Evolutionary conservation across 768 basidiomycete genomes (phyloP).

Genomic region (Pleurotus eryngii): DNA sequence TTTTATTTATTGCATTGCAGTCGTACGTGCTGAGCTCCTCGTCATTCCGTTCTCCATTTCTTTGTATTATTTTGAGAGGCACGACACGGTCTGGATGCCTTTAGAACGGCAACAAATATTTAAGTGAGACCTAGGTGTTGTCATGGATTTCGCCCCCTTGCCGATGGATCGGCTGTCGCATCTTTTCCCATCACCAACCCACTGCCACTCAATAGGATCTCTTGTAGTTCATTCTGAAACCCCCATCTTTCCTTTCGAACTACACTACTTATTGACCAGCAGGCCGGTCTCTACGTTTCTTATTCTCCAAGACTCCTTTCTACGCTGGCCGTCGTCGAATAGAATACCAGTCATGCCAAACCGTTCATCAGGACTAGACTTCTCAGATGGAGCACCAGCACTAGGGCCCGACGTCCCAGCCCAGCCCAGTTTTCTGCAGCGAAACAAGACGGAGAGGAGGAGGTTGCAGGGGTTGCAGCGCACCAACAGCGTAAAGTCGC

Average conservation of each 20-base stretch:
- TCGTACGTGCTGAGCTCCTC: too few relatives aligned
- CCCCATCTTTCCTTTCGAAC: constrained; percentile 19
- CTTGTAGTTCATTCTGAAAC: not conserved
- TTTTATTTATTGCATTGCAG: too few relatives aligned
- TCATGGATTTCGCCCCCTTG: not conserved
- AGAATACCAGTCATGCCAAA: constrained; percentile 28
- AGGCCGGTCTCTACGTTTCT: constrained; percentile 43
- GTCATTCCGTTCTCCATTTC: too few relatives aligned
- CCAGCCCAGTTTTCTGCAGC: constrained; percentile 54
- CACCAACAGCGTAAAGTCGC: constrained; percentile 36
- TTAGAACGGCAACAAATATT: not conserved
- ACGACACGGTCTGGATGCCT: not conserved
- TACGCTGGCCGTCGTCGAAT: constrained; percentile 37
- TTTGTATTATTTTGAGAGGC: not conserved
- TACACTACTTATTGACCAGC: constrained; percentile 31
- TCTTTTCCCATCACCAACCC: constrained; percentile 6
- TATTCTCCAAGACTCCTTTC: constrained; percentile 23
- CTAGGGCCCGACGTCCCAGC: constrained; percentile 41
- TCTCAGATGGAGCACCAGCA: constrained; percentile 47
- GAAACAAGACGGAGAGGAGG: constrained; percentile 83
- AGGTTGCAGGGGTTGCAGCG: constrained; percentile 85
- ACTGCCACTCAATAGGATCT: not conserved
- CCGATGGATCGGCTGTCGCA: not conserved
- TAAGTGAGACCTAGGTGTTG: not conserved
- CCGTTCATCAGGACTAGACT: constrained; percentile 65